Evolutionary conservation across 2,329 filamentous ascomycete genomes (phyloP).

Genomic region (Trichoderma guizhouense): DNA sequence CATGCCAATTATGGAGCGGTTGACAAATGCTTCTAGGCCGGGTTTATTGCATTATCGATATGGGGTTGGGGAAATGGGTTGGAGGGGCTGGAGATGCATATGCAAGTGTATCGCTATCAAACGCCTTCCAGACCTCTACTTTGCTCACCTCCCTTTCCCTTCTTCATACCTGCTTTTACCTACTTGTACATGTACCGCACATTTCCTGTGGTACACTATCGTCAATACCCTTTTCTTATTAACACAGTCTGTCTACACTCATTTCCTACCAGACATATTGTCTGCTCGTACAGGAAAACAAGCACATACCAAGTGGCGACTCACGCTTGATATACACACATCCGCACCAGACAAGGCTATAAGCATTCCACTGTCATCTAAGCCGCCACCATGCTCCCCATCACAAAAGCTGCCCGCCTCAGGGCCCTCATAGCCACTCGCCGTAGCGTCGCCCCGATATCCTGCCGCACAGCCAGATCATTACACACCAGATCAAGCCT

Average conservation of each 20-base stretch:
- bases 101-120: slow-evolving; percentile 5
- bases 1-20: slow-evolving; percentile 4
- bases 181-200: not conserved
- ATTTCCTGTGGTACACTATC: not conserved
- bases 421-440: slow-evolving; percentile 7
- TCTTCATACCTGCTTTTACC: not conserved
- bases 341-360: not conserved
- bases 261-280: not conserved
- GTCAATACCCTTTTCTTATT: not conserved
- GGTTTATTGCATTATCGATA: slow-evolving; percentile 7
- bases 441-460: slow-evolving; percentile 1
- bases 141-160: slow-evolving; percentile 6
- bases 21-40: slow-evolving; percentile 10
- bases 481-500: slow-evolving; percentile 23
- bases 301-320: not conserved
- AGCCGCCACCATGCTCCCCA: slow-evolving; percentile 24
- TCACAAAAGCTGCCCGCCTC: slow-evolving; percentile 24
- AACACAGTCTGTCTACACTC: not conserved
- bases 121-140: not conserved
- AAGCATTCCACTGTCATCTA: not conserved
- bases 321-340: not conserved
- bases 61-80: not conserved
- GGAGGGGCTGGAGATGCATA: not conserved
- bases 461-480: slow-evolving; percentile 4
- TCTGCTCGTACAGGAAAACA: not conserved